Conservation (phyloP, 148 eudicot genomes). For the Rhododendron molle region DNA sequence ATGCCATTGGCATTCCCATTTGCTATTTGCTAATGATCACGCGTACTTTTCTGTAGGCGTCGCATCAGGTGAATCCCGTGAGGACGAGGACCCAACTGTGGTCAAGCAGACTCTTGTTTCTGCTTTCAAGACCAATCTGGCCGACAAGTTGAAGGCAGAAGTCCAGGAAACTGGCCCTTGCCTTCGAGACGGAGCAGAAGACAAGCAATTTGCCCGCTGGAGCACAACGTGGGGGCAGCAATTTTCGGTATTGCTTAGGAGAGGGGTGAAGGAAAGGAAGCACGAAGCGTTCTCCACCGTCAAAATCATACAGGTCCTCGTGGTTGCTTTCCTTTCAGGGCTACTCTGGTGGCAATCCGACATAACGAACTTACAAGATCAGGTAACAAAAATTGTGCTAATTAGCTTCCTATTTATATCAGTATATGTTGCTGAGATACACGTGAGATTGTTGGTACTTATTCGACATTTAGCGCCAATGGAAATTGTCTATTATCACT, state of each 20-base stretch:
- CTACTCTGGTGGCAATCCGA: conserved; percentile 70
- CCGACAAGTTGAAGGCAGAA: conserved; percentile 37
- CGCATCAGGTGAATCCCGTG: conserved; percentile 35
- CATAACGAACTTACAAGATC: conserved; percentile 39
- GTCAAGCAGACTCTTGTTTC: conserved; percentile 43
- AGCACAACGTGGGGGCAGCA: conserved; percentile 74
- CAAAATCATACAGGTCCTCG: conserved; percentile 42
- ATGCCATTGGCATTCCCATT: background rate
- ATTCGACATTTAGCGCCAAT: background rate
- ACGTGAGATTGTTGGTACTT: background rate
- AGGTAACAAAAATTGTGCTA: conserved; percentile 18
- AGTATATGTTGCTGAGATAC: background rate
- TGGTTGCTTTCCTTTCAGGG: conserved; percentile 49
- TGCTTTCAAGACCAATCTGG: conserved; percentile 43
- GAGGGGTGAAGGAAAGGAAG: conserved; percentile 68
- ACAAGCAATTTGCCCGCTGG: conserved; percentile 31
- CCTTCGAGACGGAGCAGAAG: background rate
- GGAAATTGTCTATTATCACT: background rate
- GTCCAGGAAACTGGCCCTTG: conserved; percentile 11
- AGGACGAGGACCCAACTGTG: conserved; percentile 31
- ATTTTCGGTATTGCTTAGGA: conserved; percentile 40
- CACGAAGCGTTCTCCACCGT: conserved; percentile 51
- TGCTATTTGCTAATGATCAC: background rate
- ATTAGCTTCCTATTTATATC: background rate
- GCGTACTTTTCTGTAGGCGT: conserved; percentile 30